phyloP scores from a whole-genome alignment of 345 rosid genomes.

The Gossypium anomalum region DNA sequence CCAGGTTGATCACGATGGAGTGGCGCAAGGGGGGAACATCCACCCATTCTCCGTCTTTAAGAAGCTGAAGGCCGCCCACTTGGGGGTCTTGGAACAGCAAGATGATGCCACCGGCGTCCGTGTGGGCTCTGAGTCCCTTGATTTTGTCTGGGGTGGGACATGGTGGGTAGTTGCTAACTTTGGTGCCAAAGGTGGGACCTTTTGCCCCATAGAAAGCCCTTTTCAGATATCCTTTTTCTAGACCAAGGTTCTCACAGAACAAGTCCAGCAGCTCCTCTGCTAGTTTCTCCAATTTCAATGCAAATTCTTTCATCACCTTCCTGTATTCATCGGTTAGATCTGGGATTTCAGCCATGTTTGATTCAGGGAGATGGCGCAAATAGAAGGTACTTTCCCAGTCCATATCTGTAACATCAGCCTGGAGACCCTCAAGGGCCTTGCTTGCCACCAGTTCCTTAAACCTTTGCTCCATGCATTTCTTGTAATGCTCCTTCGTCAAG shows the following conservation, averaged over 20 bases:
- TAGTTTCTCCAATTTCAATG: slow-evolving; percentile 58
- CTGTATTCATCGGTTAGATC: slow-evolving; percentile 81
- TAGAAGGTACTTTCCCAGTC: slow-evolving; percentile 94
- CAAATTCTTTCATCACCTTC: slow-evolving; percentile 71
- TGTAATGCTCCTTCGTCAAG: slow-evolving; percentile 76
- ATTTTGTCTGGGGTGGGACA: slow-evolving; percentile 84
- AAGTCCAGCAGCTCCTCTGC: slow-evolving; percentile 78
- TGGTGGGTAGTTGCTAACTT: slow-evolving; percentile 92
- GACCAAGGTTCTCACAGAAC: slow-evolving; percentile 80
- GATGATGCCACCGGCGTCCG: slow-evolving; percentile 94
- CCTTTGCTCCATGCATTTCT: slow-evolving; percentile 80
- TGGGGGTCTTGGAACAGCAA: slow-evolving; percentile 80
- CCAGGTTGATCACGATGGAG: slow-evolving; percentile 87
- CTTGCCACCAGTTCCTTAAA: slow-evolving; percentile 70
- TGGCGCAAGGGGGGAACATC: slow-evolving; percentile 94
- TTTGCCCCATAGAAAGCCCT: slow-evolving; percentile 59
- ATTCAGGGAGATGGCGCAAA: slow-evolving; percentile 67
- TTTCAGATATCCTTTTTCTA: slow-evolving; percentile 71
- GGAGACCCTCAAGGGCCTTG: slow-evolving; percentile 58
- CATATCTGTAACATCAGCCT: slow-evolving; percentile 61
- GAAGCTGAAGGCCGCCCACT: slow-evolving; percentile 92
- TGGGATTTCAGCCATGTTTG: slow-evolving; percentile 59
- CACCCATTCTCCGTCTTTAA: slow-evolving; percentile 82
- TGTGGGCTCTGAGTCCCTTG: slow-evolving; percentile 91
- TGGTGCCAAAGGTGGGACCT: slow-evolving; percentile 87